phyloP scores from a whole-genome alignment of 257 asterid species.

The Solanum peruvianum region DNA sequence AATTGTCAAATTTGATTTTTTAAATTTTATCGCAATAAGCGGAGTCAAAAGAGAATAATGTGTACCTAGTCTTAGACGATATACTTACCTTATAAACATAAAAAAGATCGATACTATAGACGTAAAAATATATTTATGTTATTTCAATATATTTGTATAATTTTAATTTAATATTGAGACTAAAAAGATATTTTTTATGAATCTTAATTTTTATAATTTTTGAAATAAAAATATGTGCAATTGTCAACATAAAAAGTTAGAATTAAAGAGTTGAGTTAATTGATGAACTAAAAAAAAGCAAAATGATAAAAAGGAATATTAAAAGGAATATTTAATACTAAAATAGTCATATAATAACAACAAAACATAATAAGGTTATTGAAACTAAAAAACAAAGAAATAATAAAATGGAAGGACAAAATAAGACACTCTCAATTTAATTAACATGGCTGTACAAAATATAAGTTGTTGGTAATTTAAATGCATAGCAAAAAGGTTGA shows the following conservation, averaged over 20 bases:
- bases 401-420: not conserved
- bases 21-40: not conserved
- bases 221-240: too few relatives aligned
- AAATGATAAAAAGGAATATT: not conserved
- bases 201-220: too few relatives aligned
- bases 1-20: not conserved
- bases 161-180: not conserved
- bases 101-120: too few relatives aligned
- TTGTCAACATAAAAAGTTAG: too few relatives aligned
- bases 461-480: not conserved
- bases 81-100: too few relatives aligned
- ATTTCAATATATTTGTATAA: not conserved
- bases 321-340: not conserved
- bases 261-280: too few relatives aligned
- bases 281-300: too few relatives aligned
- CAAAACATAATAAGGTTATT: not conserved
- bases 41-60: not conserved
- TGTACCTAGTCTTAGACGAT: not conserved
- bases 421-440: not conserved
- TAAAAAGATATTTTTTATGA: too few relatives aligned
- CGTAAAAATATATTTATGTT: too few relatives aligned
- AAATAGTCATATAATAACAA: not conserved
- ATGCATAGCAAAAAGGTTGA: not conserved
- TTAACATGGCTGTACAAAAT: not conserved
- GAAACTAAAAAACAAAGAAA: not conserved